phyloP scores from a whole-genome alignment of 2,329 filamentous ascomycete species.

The Bipolaris bicolor region DNA sequence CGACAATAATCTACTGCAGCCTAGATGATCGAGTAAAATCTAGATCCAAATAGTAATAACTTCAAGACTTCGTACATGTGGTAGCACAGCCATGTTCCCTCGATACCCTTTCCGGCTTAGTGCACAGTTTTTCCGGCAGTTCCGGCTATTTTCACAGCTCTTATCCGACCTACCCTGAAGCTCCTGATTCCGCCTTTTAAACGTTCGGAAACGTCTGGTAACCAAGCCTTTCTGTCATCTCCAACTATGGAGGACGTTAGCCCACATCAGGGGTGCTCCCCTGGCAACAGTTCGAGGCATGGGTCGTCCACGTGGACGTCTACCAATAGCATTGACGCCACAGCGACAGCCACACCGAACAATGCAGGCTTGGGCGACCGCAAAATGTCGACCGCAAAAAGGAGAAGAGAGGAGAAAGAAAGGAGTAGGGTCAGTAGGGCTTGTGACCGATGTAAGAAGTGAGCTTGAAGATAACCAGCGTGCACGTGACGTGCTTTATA shows the following conservation, averaged over 20 bases:
- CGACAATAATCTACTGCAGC: background rate
- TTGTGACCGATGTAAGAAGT: constrained; percentile 59
- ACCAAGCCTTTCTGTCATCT: background rate
- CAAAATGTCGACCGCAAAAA: constrained; percentile 37
- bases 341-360: constrained; percentile 14
- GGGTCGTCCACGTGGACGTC: constrained; percentile 20
- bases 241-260: constrained; percentile 5
- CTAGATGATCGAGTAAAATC: background rate
- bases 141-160: constrained; percentile 11
- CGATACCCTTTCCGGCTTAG: constrained; percentile 8
- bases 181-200: constrained; percentile 10
- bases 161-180: constrained; percentile 11
- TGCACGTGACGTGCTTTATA: constrained; percentile 8
- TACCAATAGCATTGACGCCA: constrained; percentile 23
- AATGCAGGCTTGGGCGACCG: constrained; percentile 29
- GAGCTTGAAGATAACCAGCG: constrained; percentile 20
- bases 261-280: background rate
- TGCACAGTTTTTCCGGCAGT: constrained; percentile 14
- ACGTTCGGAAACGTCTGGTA: constrained; percentile 2
- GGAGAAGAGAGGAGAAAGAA: constrained; percentile 45
- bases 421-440: constrained; percentile 55
- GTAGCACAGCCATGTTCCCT: background rate
- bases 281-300: constrained; percentile 5
- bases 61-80: no score
- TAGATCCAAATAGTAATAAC: background rate